Percentiles rank a stretch among this genome's conserved stretches.
Conservation (phyloP, 2,329 filamentous ascomycete species). For the Microsporum audouinii region DNA sequence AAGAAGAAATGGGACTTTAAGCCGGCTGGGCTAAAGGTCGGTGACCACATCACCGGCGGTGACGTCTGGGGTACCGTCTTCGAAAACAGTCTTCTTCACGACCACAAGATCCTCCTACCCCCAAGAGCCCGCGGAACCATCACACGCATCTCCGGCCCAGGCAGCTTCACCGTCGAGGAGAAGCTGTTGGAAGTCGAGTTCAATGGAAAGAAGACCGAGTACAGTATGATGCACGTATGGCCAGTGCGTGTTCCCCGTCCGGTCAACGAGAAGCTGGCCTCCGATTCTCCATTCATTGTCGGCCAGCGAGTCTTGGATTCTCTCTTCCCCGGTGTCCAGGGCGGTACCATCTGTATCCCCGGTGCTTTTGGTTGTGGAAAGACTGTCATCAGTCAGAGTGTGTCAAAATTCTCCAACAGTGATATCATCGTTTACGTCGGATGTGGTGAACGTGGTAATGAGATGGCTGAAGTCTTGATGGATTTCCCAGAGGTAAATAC, state of each 20-base stretch:
- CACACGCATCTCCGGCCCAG: constrained; percentile 78
- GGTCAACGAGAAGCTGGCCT: constrained; percentile 79
- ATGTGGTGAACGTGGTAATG: constrained; percentile 86
- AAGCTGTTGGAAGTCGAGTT: constrained; percentile 95
- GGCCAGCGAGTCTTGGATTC: constrained; percentile 94
- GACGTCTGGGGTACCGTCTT: constrained; percentile 92
- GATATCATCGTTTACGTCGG: constrained; percentile 98
- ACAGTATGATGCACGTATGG: constrained; percentile 98
- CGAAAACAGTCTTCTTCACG: constrained; percentile 88
- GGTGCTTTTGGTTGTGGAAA: constrained; percentile 98
- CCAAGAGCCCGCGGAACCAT: constrained; percentile 85
- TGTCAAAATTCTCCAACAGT: constrained; percentile 99
- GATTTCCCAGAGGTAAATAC: constrained; percentile 73
- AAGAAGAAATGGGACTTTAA: constrained; percentile 94
- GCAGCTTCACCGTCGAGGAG: constrained; percentile 85
- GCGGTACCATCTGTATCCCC: constrained; percentile 94
- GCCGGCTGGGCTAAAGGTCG: constrained; percentile 72
- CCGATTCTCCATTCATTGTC: constrained; percentile 84
- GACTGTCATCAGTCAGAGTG: constrained; percentile 96
- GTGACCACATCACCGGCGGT: constrained; percentile 91
- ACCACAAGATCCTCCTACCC: constrained; percentile 86
- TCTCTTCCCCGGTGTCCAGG: constrained; percentile 90
- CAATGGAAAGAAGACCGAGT: constrained; percentile 86
- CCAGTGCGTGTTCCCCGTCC: constrained; percentile 92
- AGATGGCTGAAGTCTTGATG: constrained; percentile 99